Percentiles rank a stretch among this genome's conserved stretches.
phyloP scores from a whole-genome alignment of 768 basidiomycete species.

The Postia placenta region DNA sequence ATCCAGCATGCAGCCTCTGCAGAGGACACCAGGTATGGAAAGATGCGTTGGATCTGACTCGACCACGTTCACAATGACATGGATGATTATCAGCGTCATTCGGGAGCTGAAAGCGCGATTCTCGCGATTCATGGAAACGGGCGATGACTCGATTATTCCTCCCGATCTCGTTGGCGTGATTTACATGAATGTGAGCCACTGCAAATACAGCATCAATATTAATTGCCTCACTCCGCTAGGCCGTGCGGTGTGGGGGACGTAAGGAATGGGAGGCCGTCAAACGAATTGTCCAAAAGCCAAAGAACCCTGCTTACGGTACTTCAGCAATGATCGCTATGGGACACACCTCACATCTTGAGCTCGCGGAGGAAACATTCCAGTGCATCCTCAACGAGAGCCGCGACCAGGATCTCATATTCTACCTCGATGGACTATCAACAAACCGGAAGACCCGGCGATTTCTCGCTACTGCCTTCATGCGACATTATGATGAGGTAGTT shows the following conservation, averaged over 20 bases:
- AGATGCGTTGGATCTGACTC: conserved; percentile 1
- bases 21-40: conserved; percentile 38
- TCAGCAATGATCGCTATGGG: conserved; percentile 56
- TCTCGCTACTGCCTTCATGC: conserved; percentile 33
- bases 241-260: conserved; percentile 67
- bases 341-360: conserved; percentile 28
- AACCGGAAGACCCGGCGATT: conserved; percentile 33
- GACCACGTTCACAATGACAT: too few relatives aligned
- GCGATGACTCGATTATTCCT: conserved; percentile 74
- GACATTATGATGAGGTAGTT: too few relatives aligned
- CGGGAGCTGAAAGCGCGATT: conserved; percentile 69
- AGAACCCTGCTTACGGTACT: conserved; percentile 67
- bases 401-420: conserved; percentile 28
- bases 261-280: conserved; percentile 71
- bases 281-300: conserved; percentile 62
- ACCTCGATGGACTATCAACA: conserved; percentile 27
- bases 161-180: conserved; percentile 65
- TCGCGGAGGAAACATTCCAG: conserved; percentile 36
- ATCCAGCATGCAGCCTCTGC: conserved; percentile 49
- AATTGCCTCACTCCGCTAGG: too few relatives aligned
- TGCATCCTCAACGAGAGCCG: conserved; percentile 27
- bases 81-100: conserved; percentile 50
- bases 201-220: too few relatives aligned
- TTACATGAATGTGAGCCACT: conserved; percentile 46
- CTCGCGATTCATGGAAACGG: conserved; percentile 57